Percentiles rank a stretch among this genome's conserved stretches.
Evolutionary conservation across 305 asterid genomes (phyloP).

Genomic region (Nicotiana rustica): DNA sequence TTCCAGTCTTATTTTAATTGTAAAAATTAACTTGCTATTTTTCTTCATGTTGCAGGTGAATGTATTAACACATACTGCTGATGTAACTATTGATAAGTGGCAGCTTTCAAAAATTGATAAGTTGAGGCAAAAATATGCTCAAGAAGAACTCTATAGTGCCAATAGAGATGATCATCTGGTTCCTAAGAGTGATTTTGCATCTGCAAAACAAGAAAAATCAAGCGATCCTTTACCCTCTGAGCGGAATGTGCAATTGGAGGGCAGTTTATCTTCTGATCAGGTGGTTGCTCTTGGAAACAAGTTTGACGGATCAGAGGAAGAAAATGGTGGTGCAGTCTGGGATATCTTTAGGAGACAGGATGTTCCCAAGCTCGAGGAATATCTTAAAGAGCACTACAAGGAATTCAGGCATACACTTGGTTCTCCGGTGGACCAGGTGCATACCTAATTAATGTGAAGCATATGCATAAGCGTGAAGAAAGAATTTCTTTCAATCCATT

Average conservation of each 20-base stretch:
- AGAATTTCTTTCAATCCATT: slow-evolving; percentile 19
- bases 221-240: slow-evolving; percentile 35
- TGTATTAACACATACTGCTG: slow-evolving; percentile 69
- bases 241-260: slow-evolving; percentile 25
- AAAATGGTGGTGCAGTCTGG: slow-evolving; percentile 69
- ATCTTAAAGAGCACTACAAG: slow-evolving; percentile 59
- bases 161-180: slow-evolving; percentile 27
- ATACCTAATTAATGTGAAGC: slow-evolving; percentile 24
- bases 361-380: slow-evolving; percentile 63
- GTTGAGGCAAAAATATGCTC: slow-evolving; percentile 43
- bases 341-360: slow-evolving; percentile 68
- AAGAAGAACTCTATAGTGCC: slow-evolving; percentile 43
- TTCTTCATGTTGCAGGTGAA: slow-evolving; percentile 53
- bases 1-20: slow-evolving; percentile 24
- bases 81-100: slow-evolving; percentile 36
- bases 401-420: slow-evolving; percentile 60
- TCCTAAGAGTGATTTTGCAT: not conserved
- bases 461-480: not conserved
- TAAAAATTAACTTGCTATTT: not conserved
- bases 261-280: slow-evolving; percentile 30
- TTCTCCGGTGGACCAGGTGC: slow-evolving; percentile 57
- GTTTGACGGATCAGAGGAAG: slow-evolving; percentile 39
- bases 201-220: slow-evolving; percentile 31
- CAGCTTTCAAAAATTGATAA: slow-evolving; percentile 36
- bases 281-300: slow-evolving; percentile 24